Evolutionary conservation across 768 basidiomycete genomes (phyloP).

Genomic region (Pleurotus platypus): DNA sequence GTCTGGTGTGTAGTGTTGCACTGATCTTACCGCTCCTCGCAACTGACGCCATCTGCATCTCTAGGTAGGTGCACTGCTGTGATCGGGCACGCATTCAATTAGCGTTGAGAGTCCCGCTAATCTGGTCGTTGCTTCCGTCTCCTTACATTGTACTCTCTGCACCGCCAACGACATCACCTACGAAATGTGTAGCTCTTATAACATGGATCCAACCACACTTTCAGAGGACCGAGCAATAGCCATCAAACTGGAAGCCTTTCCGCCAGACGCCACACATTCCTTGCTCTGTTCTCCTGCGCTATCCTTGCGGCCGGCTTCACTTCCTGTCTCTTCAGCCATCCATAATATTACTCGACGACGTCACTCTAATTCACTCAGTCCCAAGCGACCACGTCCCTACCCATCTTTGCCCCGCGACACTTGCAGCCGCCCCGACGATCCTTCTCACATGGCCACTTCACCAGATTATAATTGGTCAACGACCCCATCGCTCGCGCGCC

Average conservation of each 20-base stretch:
- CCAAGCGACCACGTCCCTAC: conserved; percentile 34
- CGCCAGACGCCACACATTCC: conserved; percentile 27
- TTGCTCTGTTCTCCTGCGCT: conserved; percentile 30
- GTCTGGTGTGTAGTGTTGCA: not conserved
- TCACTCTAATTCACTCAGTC: conserved; percentile 13
- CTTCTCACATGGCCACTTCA: conserved; percentile 31
- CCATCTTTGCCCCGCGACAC: conserved; percentile 26
- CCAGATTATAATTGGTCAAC: conserved; percentile 28
- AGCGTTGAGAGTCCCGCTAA: conserved; percentile 6
- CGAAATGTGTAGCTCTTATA: conserved; percentile 7
- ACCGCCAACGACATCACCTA: conserved; percentile 31
- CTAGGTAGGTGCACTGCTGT: conserved; percentile 16
- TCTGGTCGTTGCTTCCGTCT: conserved; percentile 17
- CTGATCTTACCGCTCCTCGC: conserved; percentile 8
- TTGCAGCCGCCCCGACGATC: conserved; percentile 26
- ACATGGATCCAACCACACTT: conserved; percentile 10
- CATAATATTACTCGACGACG: conserved; percentile 3
- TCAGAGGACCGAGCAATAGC: conserved; percentile 29
- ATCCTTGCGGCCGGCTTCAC: conserved; percentile 1
- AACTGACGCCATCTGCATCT: conserved; percentile 14
- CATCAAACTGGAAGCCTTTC: conserved; percentile 45
- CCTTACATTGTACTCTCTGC: conserved; percentile 22
- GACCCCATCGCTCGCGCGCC: conserved; percentile 23
- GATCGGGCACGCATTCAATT: not conserved
- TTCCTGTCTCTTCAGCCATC: conserved; percentile 5